Evolutionary conservation across 306 rosid species (phyloP), one percentile per base, ranked within the genome.

Genomic region (Lathyrus oleraceus): DNA sequence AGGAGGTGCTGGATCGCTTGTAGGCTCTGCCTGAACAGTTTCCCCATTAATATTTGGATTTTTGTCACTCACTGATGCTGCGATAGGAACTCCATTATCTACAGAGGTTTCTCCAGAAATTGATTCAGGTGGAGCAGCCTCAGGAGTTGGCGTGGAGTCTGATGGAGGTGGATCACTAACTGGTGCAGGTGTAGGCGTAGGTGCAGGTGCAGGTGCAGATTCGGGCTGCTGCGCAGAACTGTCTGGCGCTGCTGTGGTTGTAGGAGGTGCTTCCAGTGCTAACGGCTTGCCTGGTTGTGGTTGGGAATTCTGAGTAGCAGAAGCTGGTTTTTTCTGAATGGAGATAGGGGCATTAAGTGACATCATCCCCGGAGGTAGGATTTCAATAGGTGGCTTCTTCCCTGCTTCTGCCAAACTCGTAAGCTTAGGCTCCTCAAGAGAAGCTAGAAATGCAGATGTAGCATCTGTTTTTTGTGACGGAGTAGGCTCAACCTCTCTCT

Each of bases 371-470:
- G 96, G 99, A 76, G 99, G 99, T 76, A 95, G 81, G 76, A 91
- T 91, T 82, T 95, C 97, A 28, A 95, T 95, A 1, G 96, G 91
- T 3, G 91, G 96, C 70, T 95, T 91, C 89, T 89, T 95, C 79
- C 91, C 91, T 21, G 97, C 97, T 4, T 95, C 99, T 60, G 89
- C 92, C 84, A 95, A 81, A 79, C 95, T 95, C 5, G 97, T 87
- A 70, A 91, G 96, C 79, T 95, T 95, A 10, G 99, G 97, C 79
- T 83, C 99, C 83, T 88, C 96, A 8, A 95, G 87, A 53, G 99
- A 95, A 67, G 96, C 92, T 59, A 91, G 65, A 81, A 95, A 95
- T 10, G 99, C 96, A 51, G 92, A 87, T 23, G 99, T 78, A 67
- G 96, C 99, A 58, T 94, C 99, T 9, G 89, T 87, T 79, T 89